A percentile compares a stretch with the other conserved stretches of the same genome.
Evolutionary conservation across 768 basidiomycete species (phyloP).

Genomic region (Agaricus sinodeliciosus): DNA sequence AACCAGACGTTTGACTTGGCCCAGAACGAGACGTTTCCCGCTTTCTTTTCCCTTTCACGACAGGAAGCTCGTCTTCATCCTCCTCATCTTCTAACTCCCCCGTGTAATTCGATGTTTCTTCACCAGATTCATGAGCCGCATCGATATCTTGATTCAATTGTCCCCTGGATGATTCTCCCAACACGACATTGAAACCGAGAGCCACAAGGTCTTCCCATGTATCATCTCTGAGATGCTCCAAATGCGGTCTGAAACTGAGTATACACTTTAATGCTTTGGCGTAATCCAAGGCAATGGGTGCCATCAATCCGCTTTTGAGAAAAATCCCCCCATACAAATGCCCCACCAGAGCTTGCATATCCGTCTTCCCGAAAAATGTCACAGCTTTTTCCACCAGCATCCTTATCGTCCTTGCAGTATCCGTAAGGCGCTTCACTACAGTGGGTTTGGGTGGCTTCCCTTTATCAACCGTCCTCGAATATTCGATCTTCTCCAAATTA

Average conservation of each 20-base stretch:
- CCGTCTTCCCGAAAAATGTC: slow-evolving; percentile 46
- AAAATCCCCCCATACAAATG: slow-evolving; percentile 62
- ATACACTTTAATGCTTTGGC: slow-evolving; percentile 68
- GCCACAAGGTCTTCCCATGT: slow-evolving; percentile 66
- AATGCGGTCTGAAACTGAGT: slow-evolving; percentile 62
- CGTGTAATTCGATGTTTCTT: slow-evolving; percentile 25
- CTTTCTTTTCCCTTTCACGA: slow-evolving; percentile 31
- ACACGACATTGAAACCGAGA: slow-evolving; percentile 70
- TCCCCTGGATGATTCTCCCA: slow-evolving; percentile 47
- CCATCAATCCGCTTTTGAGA: slow-evolving; percentile 44
- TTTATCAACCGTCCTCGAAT: slow-evolving; percentile 25
- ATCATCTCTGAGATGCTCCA: slow-evolving; percentile 62
- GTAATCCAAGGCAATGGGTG: slow-evolving; percentile 71
- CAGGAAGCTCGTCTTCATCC: slow-evolving; percentile 17
- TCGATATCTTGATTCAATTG: slow-evolving; percentile 28
- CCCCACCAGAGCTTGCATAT: slow-evolving; percentile 48
- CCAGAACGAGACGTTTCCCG: slow-evolving; percentile 19
- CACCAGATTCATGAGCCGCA: slow-evolving; percentile 21
- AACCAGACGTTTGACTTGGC: slow-evolving; percentile 14
- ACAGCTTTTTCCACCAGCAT: slow-evolving; percentile 66
- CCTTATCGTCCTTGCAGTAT: slow-evolving; percentile 61
- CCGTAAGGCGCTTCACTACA: slow-evolving; percentile 41
- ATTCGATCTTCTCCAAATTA: slow-evolving; percentile 49
- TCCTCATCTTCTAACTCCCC: slow-evolving; percentile 25
- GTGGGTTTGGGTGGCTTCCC: slow-evolving; percentile 19